Evolutionary conservation across 2,329 filamentous ascomycete genomes (phyloP).

Genomic region (Verticillium alfalfae): DNA sequence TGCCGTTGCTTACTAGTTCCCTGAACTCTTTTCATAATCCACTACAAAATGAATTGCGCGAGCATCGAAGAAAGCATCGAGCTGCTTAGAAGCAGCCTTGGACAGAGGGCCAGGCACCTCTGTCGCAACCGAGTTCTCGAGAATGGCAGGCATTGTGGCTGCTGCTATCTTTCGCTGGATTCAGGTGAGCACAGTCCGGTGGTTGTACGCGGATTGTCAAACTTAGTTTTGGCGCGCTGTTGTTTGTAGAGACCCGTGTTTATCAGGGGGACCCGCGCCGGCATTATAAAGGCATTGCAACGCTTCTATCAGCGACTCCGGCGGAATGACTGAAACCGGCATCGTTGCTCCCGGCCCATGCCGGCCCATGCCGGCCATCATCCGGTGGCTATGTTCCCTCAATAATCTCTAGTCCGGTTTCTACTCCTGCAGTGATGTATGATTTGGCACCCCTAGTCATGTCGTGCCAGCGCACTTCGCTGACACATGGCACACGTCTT

Average conservation of each 20-base stretch:
- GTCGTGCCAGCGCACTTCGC: background rate
- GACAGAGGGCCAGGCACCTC: constrained; percentile 33
- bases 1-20: constrained; percentile 35
- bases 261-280: background rate
- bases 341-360: background rate
- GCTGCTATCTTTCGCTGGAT: background rate
- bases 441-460: background rate
- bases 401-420: background rate
- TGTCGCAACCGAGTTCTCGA: constrained; percentile 25
- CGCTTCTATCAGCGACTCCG: background rate
- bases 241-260: background rate
- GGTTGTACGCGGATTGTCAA: background rate
- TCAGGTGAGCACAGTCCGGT: background rate
- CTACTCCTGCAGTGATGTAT: background rate
- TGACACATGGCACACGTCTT: background rate
- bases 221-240: background rate
- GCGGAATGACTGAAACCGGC: background rate
- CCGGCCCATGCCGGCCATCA: background rate
- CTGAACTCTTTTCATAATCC: constrained; percentile 45
- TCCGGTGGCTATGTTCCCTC: background rate
- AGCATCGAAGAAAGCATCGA: constrained; percentile 45
- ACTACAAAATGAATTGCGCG: constrained; percentile 47
- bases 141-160: constrained; percentile 23
- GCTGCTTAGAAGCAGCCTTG: constrained; percentile 30
- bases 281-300: background rate